Evolutionary conservation across 139 green algal genomes (phyloP).

Genomic region (Chlorella vulgaris): DNA sequence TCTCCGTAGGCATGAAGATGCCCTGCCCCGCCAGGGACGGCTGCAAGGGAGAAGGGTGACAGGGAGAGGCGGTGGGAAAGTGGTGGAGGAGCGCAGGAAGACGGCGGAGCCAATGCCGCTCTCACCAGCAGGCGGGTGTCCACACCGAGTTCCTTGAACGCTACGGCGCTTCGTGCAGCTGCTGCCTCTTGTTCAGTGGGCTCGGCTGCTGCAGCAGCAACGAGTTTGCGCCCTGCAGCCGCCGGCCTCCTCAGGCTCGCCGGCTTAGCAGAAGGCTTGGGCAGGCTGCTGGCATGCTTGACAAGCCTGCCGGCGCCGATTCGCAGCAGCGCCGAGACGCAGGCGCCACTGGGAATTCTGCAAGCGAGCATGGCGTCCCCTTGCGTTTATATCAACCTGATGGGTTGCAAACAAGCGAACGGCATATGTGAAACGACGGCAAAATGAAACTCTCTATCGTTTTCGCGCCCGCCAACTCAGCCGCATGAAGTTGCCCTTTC

Average conservation of each 20-base stretch:
- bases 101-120: not conserved
- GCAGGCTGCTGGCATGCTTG: not conserved
- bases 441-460: too few relatives aligned
- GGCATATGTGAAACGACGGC: too few relatives aligned
- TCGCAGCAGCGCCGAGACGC: slow-evolving; percentile 15
- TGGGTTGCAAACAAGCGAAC: too few relatives aligned
- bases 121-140: slow-evolving; percentile 40
- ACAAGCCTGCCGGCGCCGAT: not conserved
- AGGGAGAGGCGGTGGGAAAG: not conserved
- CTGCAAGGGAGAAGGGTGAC: slow-evolving; percentile 41
- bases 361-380: not conserved
- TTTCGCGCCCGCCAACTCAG: too few relatives aligned
- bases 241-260: not conserved
- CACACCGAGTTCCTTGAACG: slow-evolving; percentile 34
- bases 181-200: not conserved
- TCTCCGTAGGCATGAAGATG: slow-evolving; percentile 68
- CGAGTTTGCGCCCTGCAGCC: not conserved
- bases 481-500: too few relatives aligned
- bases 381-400: too few relatives aligned
- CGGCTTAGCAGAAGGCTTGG: not conserved
- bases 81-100: not conserved
- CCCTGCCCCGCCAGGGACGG: slow-evolving; percentile 45
- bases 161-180: not conserved
- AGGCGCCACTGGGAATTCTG: not conserved
- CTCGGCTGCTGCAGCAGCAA: not conserved